Percentiles rank a stretch among this genome's conserved stretches.
phyloP scores from a whole-genome alignment of 768 basidiomycete species.

The Xanthoconium purpureum region DNA sequence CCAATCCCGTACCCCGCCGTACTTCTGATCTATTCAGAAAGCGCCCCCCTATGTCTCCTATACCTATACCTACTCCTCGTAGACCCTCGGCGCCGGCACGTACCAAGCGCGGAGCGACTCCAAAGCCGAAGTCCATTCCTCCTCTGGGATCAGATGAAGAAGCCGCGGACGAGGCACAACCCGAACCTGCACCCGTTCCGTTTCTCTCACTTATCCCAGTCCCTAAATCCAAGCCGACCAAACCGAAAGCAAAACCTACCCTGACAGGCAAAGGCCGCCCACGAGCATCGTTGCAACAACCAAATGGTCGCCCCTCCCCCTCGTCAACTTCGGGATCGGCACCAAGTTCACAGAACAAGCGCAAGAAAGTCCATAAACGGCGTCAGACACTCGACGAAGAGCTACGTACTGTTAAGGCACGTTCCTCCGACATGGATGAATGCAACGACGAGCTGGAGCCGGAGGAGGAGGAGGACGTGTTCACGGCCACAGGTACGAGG shows the following conservation, averaged over 20 bases:
- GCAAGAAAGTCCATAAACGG: conserved; percentile 26
- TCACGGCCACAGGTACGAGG: conserved; percentile 53
- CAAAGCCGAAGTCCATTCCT: conserved; percentile 21
- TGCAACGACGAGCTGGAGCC: conserved; percentile 37
- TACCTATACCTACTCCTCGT: conserved; percentile 51
- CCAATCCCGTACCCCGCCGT: conserved; percentile 11
- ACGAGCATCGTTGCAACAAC: conserved; percentile 1
- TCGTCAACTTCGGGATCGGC: conserved; percentile 11
- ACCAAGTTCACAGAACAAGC: conserved; percentile 12
- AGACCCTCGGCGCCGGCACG: conserved; percentile 59
- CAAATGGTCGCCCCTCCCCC: not conserved
- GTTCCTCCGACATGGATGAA: conserved; percentile 30
- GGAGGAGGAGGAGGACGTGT: conserved; percentile 45
- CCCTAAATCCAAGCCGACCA: conserved; percentile 8
- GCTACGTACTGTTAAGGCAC: conserved; percentile 45
- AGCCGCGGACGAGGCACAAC: conserved; percentile 21
- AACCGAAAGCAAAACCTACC: conserved; percentile 14
- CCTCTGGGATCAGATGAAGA: conserved; percentile 22
- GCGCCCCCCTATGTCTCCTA: conserved; percentile 62
- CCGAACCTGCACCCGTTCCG: conserved; percentile 12
- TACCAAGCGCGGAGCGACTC: conserved; percentile 34
- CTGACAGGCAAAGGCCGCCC: conserved; percentile 20
- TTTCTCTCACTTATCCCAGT: conserved; percentile 26
- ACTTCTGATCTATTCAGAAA: conserved; percentile 48
- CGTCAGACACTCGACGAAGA: conserved; percentile 69